Conservation (phyloP, 2,329 filamentous ascomycete species). For the Kalaharituber pfeilii region DNA sequence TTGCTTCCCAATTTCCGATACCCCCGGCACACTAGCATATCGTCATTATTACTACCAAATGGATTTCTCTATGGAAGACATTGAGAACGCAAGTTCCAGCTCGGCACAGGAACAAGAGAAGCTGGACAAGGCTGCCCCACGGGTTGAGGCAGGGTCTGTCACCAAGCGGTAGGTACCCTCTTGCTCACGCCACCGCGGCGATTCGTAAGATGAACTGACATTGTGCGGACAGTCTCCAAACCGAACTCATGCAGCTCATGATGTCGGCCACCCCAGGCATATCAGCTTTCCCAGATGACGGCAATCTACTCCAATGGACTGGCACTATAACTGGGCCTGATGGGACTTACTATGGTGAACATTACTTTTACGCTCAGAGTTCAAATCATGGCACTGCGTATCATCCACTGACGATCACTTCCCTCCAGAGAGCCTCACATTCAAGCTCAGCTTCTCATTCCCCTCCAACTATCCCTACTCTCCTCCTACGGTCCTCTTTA, state of each 20-base stretch:
- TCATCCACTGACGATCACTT: conserved; percentile 1
- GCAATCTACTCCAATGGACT: conserved; percentile 81
- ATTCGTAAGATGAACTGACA: neutral
- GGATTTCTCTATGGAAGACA: conserved; percentile 7
- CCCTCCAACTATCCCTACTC: conserved; percentile 85
- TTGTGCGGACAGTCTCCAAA: conserved; percentile 55
- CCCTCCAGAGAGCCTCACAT: conserved; percentile 46
- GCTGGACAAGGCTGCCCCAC: neutral
- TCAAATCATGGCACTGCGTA: neutral
- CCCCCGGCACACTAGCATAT: neutral
- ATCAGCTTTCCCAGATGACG: conserved; percentile 80
- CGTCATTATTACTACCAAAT: neutral
- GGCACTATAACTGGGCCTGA: conserved; percentile 84
- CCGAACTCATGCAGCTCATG: conserved; percentile 97
- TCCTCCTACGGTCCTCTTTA: conserved; percentile 83
- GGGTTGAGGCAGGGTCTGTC: conserved; percentile 50
- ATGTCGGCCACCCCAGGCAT: conserved; percentile 82
- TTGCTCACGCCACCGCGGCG: neutral
- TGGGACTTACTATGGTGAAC: conserved; percentile 66
- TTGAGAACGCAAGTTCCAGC: conserved; percentile 3
- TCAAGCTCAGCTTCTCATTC: conserved; percentile 87
- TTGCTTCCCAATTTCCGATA: too few species aligned
- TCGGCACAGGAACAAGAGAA: neutral
- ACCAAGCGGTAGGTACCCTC: conserved; percentile 46
- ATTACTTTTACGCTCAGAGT: neutral